Base-by-base conservation (phyloP, 768 basidiomycete genomes). In the Boletus vermiculosoides region DNA sequence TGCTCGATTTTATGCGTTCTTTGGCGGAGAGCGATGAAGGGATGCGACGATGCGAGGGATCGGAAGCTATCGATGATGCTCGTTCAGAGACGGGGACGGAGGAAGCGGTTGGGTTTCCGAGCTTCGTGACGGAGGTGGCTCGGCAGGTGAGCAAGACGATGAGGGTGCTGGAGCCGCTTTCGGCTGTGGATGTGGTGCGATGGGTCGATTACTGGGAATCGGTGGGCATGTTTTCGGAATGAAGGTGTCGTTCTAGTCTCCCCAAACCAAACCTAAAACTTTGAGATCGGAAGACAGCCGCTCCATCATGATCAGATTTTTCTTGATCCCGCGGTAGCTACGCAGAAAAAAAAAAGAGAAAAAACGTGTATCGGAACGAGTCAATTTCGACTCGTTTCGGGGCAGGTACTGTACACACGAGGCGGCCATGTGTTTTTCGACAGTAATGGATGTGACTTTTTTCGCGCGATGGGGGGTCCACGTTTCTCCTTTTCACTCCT, bases 171-270 rank as follows among this genome's bases (percentile, higher is more conserved):
- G 57, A 61, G 25, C 58, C 66, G 5, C 54, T 78, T 7, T 66
- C 59, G 10, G 54, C 56, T 1, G 54, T 49, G 0, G 71, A 76
- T 45, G 75, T 55, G 13, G 49, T 36, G 3, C 53, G 52, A n/a
- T 80, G 76, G 75, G 65, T 79, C 3, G 66, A 65, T 11, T 78
- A 78, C 53, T 78, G 77, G 77, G 69, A 56, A 39, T 63, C 56
- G 16, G 55, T 52, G 12, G 67, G 67, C 20, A 66, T 73, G 56
- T 64, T 72, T 22, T 36, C 40, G 34, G 48, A 50, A 30, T 28
- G 47, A 25, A 34, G 39, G 23, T 20, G 28, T 16, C 22, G 22
- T 58, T 16, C 9, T 0, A 40, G 25, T 25, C 4, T 25, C 28
- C 28, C 28, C 28, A 28, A 28, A 28, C 28, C 3, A 28, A 28